phyloP scores from a whole-genome alignment of 371 early-diverging fungal species.

The Cokeromyces recurvatus region DNA sequence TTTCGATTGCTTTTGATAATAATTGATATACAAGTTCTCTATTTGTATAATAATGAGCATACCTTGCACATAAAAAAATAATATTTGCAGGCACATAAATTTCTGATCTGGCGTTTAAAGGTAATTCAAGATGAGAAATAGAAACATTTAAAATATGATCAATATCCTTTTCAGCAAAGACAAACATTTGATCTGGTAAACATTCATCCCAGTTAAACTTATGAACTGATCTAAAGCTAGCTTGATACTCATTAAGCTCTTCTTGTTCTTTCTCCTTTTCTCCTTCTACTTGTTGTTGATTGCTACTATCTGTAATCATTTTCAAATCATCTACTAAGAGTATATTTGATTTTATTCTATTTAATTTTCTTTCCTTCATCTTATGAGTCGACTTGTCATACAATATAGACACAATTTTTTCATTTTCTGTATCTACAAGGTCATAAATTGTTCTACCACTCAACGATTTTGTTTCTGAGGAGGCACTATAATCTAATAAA shows the following conservation, averaged over 20 bases:
- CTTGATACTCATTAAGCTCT: constrained; percentile 14
- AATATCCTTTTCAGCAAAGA: constrained; percentile 69
- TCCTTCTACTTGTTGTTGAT: background rate
- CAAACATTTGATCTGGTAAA: constrained; percentile 87
- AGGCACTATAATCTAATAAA: constrained; percentile 76
- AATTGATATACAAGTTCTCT: constrained; percentile 69
- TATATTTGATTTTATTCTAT: background rate
- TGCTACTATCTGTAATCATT: too few species aligned
- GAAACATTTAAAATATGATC: constrained; percentile 67
- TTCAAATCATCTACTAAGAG: too few species aligned
- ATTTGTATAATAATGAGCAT: constrained; percentile 72
- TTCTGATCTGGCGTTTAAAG: constrained; percentile 51
- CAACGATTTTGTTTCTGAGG: constrained; percentile 55
- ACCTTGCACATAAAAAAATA: constrained; percentile 83
- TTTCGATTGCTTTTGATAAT: constrained; percentile 50
- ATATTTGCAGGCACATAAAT: constrained; percentile 79
- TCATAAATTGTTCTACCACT: constrained; percentile 77
- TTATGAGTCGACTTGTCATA: background rate
- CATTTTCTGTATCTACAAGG: constrained; percentile 59
- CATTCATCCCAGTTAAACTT: constrained; percentile 78
- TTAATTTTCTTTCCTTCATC: constrained; percentile 1
- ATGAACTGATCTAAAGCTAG: constrained; percentile 32
- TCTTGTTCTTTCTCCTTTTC: constrained; percentile 1
- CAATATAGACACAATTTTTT: constrained; percentile 48
- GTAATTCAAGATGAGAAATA: constrained; percentile 54